Conservation (phyloP, 2,329 filamentous ascomycete species). For the Aureobasidium sp. region DNA sequence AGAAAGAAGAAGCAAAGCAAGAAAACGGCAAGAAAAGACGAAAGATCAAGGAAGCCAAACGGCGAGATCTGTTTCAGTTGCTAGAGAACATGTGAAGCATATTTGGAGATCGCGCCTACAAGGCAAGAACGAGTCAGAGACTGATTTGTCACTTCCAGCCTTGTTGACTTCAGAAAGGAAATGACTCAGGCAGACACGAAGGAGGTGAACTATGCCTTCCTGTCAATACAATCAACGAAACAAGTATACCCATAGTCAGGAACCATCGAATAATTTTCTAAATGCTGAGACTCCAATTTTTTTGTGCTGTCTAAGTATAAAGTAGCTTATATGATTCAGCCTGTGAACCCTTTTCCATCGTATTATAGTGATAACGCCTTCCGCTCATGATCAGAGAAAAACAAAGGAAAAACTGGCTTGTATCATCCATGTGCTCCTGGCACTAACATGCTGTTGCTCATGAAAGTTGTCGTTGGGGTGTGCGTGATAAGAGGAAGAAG, state of each 20-base stretch:
- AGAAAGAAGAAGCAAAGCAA: neutral
- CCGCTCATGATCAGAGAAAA: constrained; percentile 1
- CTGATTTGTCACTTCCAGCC: no score
- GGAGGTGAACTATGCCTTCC: no score
- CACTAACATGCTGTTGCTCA: constrained; percentile 3
- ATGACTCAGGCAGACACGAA: neutral
- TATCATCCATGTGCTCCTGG: constrained; percentile 5
- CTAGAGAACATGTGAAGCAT: neutral
- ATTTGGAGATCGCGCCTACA: no score
- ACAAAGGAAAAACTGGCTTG: neutral
- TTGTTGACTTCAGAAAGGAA: no score
- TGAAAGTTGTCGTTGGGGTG: neutral
- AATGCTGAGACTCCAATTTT: neutral
- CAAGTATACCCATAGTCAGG: no score
- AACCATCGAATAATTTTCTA: neutral
- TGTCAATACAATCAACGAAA: no score
- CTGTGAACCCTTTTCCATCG: neutral
- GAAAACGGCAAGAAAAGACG: neutral
- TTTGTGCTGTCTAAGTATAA: constrained; percentile 2
- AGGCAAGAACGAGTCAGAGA: no score
- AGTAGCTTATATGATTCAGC: neutral
- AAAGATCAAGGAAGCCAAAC: constrained; percentile 1
- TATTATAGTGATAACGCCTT: constrained; percentile 7
- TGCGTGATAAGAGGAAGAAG: neutral
- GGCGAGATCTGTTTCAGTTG: neutral